Evolutionary conservation across 2,329 filamentous ascomycete species (phyloP), one percentile per base, ranked within the genome.

Genomic region (Arthroderma uncinatum): DNA sequence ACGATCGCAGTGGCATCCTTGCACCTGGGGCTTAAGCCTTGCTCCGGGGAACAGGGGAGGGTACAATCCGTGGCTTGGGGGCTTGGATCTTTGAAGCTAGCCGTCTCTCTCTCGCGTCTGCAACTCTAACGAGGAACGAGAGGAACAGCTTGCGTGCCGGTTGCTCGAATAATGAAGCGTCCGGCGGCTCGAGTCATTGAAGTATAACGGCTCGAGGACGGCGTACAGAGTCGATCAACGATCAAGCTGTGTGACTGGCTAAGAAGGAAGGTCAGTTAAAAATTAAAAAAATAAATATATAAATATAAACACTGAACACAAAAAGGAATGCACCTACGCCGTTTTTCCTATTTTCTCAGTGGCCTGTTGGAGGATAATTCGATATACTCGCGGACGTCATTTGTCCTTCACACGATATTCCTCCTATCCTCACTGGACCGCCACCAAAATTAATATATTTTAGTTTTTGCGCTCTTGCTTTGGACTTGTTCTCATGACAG

Each of bases 341-440:
- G 25, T 28, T 47, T 48, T 28, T 25, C 4, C 21, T 28, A 47
- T 30, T 28, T n/a, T 34, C 48, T 53, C n/a, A 25, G 14, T 33
- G 28, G 30, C 30, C 12, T 10, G 34, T 10, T 19, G 50, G 50
- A 5, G 50, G 50, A 34, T 8, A 37, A 33, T 28, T 14, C 12
- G 30, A 53, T 48, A 48, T 48, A 5, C n/a, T 48, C 25, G 33
- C 33, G 33, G 28, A 53, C 50, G 50, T 53, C 50, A 53, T 53
- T 53, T 53, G 50, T 53, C 50, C 50, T 53, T 53, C 50, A 53
- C 25, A 34, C 19, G 19, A 5, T 37, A 21, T 53, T 53, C 34
- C n/a, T 34, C 6, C 50, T 2, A 12, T 21, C 10, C 12, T 53
- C 16, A 53, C 50, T 53, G 28, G 50, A 4, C 50, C 50, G 34